phyloP scores from a whole-genome alignment of 2,329 filamentous ascomycete species.

The Fusarium musae region DNA sequence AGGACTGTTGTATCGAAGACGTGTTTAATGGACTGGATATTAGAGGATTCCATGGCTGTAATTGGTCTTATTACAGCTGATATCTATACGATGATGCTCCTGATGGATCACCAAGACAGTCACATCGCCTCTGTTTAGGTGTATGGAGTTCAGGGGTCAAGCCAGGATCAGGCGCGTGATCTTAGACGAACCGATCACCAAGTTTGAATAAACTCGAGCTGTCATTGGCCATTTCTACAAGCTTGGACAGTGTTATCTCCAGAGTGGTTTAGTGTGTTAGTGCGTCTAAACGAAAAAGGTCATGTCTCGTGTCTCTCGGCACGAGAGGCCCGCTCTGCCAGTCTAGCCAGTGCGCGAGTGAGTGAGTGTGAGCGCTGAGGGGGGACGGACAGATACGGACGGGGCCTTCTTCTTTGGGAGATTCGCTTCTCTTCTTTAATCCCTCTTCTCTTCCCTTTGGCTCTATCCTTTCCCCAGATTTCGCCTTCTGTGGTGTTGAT shows the following conservation, averaged over 20 bases:
- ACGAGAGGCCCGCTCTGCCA: slow-evolving; percentile 24
- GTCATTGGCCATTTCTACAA: slow-evolving; percentile 5
- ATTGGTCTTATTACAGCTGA: background rate
- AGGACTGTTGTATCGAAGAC: background rate
- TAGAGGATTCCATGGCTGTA: background rate
- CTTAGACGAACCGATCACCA: slow-evolving; percentile 15
- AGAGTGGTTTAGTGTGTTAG: slow-evolving; percentile 24
- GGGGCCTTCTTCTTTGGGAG: background rate
- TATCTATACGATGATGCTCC: slow-evolving; percentile 3
- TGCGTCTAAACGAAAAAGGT: slow-evolving; percentile 28
- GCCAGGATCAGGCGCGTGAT: slow-evolving; percentile 23
- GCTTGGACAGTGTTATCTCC: slow-evolving; percentile 15
- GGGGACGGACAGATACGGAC: background rate
- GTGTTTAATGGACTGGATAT: background rate
- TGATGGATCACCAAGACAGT: slow-evolving; percentile 11
- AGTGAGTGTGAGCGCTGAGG: background rate
- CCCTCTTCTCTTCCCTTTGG: slow-evolving; percentile 18
- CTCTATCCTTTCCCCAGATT: slow-evolving; percentile 17
- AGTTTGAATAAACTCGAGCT: background rate
- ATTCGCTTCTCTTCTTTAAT: slow-evolving; percentile 31
- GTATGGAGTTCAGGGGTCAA: slow-evolving; percentile 17
- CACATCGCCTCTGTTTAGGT: slow-evolving; percentile 17
- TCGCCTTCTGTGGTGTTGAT: slow-evolving; percentile 15
- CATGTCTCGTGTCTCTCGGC: slow-evolving; percentile 27
- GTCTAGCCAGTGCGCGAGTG: background rate